Conservation (phyloP, 495 filamentous ascomycete genomes). For the Aspergillus bridgeri region DNA sequence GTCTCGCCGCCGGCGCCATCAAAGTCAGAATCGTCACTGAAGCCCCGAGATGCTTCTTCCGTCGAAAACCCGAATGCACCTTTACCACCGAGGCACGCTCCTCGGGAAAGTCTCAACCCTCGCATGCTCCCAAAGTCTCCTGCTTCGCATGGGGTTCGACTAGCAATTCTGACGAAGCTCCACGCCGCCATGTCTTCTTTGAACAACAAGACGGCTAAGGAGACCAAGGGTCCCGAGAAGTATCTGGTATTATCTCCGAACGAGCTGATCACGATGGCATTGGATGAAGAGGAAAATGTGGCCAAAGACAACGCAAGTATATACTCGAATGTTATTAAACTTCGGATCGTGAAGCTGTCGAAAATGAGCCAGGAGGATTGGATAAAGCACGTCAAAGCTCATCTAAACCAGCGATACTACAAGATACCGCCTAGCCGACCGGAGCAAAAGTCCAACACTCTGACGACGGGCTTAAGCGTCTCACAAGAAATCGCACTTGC, state of each 20-base stretch:
- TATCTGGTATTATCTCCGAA: conserved; percentile 60
- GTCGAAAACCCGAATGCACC: conserved; percentile 7
- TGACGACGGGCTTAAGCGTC: conserved; percentile 65
- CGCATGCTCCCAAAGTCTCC: conserved; percentile 71
- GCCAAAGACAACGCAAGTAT: conserved; percentile 63
- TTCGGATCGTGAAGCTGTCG: conserved; percentile 67
- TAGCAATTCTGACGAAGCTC: conserved; percentile 65
- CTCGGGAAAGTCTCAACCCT: conserved; percentile 66
- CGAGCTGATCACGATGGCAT: conserved; percentile 69
- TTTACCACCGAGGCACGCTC: conserved; percentile 33
- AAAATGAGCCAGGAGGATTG: conserved; percentile 69
- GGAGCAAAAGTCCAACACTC: conserved; percentile 20
- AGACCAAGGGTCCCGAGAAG: conserved; percentile 52
- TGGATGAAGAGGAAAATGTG: conserved; percentile 81
- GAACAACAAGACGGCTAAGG: conserved; percentile 53
- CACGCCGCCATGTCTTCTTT: conserved; percentile 70
- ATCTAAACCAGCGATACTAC: conserved; percentile 44
- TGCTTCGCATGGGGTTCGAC: conserved; percentile 62
- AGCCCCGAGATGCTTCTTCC: conserved; percentile 20
- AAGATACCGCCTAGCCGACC: conserved; percentile 28
- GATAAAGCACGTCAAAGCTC: conserved; percentile 43
- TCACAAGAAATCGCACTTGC: conserved; percentile 67
- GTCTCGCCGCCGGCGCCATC: conserved; percentile 43
- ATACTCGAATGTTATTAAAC: conserved; percentile 79
- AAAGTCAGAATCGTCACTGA: conserved; percentile 16